Percentiles rank a stretch among this genome's conserved stretches.
These are phyloP conservation scores for Pyrenochaeta sp. DNA, from an alignment of 2,329 filamentous ascomycete genomes.

Conservation along the genomic window DNA sequence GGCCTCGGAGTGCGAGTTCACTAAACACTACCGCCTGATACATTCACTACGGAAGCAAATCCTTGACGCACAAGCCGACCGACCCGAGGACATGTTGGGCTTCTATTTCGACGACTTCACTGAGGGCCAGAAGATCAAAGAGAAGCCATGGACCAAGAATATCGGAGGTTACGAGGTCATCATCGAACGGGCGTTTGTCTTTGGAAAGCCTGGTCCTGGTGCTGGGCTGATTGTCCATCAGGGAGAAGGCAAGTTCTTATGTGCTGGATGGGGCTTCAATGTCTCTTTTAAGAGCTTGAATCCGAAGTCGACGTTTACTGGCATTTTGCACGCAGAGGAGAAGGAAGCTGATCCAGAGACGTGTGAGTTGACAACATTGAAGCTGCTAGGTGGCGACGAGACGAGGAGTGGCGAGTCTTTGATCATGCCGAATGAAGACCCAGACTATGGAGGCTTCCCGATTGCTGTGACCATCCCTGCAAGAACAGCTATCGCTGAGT, in stretches of 20 bases:
- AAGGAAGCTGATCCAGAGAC: slow-evolving; percentile 51
- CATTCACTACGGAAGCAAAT: slow-evolving; percentile 45
- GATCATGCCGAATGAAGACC: slow-evolving; percentile 66
- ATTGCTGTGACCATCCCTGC: slow-evolving; percentile 65
- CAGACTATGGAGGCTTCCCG: slow-evolving; percentile 65
- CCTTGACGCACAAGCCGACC: slow-evolving; percentile 52
- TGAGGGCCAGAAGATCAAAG: slow-evolving; percentile 38
- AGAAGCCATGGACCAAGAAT: slow-evolving; percentile 36
- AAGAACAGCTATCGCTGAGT: slow-evolving; percentile 49
- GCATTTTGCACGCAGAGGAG: slow-evolving; percentile 55
- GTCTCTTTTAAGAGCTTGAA: slow-evolving; percentile 40
- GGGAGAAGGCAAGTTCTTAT: slow-evolving; percentile 51
- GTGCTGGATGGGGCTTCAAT: slow-evolving; percentile 58
- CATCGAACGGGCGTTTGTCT: slow-evolving; percentile 57
- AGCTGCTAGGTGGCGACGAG: slow-evolving; percentile 57
- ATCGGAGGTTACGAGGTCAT: slow-evolving; percentile 51
- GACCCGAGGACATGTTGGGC: slow-evolving; percentile 42
- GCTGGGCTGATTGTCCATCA: slow-evolving; percentile 56
- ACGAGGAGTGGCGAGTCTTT: slow-evolving; percentile 57
- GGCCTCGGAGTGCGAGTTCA: slow-evolving; percentile 43
- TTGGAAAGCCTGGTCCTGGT: slow-evolving; percentile 54
- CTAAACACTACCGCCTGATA: slow-evolving; percentile 54
- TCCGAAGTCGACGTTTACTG: slow-evolving; percentile 51
- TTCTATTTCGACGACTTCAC: slow-evolving; percentile 56
- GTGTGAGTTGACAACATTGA: slow-evolving; percentile 48